Evolutionary conservation across 2,329 filamentous ascomycete species (phyloP), one percentile per base, ranked within the genome.

Genomic region (Herpotrichia juniperi): DNA sequence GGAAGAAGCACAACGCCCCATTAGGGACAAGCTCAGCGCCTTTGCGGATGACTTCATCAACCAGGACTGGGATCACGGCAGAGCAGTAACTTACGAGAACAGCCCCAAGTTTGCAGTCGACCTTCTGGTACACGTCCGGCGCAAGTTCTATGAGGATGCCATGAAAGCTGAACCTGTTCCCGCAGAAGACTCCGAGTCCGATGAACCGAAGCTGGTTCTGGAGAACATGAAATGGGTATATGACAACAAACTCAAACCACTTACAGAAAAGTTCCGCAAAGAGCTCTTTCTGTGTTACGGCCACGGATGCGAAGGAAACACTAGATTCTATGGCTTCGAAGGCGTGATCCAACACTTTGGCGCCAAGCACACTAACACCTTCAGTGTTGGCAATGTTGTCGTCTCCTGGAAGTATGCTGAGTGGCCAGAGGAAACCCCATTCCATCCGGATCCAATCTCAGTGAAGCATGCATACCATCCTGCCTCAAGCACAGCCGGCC

Each of bases 171-270:
- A 35, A 32, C 43, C 28, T 12, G 10, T 24, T 10, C 8, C 9
- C 11, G 2, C 31, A 24, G 22, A 35, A 11, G 22, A 16, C 4
- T 12, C 17, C 25, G 42, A 51, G 42, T 79, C 83, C 6, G 83
- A 79, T 61, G 84, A 81, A 22, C 80, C 84, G 67, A 87, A 81
- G 65, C 77, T 93, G 46, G 89, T 87, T 1, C 75, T 94, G 59
- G 90, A 93, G 67, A 91, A 93, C 65, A 92, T 94, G 89, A 93
- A 89, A 72, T 93, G 88, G 85, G 78, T 93, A 25, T 93, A 89
- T 68, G 89, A 93, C 64, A 84, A 83, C 59, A 92, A 91, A 69
- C 81, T 94, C 67, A 90, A 86, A 64, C 84, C 85, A 21, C 74
- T 85, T 48, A 90, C 87, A 2, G 87, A 91, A 56, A 74, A 78